Evolutionary conservation across 192 early-diverging fungal species (phyloP), one percentile per base, ranked within the genome.

Genomic region (Ramicandelaber brevisporus): DNA sequence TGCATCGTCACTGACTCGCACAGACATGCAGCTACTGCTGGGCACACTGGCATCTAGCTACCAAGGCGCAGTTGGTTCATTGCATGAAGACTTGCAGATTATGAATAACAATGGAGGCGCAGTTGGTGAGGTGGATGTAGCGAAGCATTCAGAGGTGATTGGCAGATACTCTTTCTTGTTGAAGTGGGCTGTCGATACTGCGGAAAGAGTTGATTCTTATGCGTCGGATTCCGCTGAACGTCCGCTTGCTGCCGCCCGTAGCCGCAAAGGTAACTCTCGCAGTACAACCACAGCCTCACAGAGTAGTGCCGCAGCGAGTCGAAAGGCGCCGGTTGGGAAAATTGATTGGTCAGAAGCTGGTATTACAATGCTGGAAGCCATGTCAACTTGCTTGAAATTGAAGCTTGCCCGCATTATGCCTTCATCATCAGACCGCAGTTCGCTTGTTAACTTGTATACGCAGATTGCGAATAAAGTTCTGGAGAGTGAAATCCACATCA

Each of bases 111-210:
- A n/a, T n/a, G n/a, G n/a, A n/a, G n/a, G n/a, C n/a, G n/a, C n/a
- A n/a, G n/a, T n/a, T n/a, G n/a, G n/a, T n/a, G n/a, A n/a, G n/a
- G n/a, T n/a, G n/a, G n/a, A n/a, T n/a, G n/a, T n/a, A n/a, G n/a
- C n/a, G n/a, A n/a, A 54, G 9, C 70, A 83, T 43, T 53, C 61
- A 6, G 36, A 49, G 7, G 46, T 63, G 4, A 50, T 90, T 4
- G 78, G 88, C 46, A 58, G 79, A 36, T 90, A 85, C 34, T 69
- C 68, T 3, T 92, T 78, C 36, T 29, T 84, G 27, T 47, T 83
- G 27, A 66, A 76, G 34, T 92, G 87, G 83, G 48, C 75, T 8
- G 48, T 88, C 20, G 58, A 61, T 26, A 39, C 57, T 4, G 70
- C 61, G 26, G 73, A 79, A 43, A 57, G 63, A 8, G 58, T 57